Evolutionary conservation across 108 stramenopile genomes (phyloP).

Genomic region (Nitzschia inconspicua): DNA sequence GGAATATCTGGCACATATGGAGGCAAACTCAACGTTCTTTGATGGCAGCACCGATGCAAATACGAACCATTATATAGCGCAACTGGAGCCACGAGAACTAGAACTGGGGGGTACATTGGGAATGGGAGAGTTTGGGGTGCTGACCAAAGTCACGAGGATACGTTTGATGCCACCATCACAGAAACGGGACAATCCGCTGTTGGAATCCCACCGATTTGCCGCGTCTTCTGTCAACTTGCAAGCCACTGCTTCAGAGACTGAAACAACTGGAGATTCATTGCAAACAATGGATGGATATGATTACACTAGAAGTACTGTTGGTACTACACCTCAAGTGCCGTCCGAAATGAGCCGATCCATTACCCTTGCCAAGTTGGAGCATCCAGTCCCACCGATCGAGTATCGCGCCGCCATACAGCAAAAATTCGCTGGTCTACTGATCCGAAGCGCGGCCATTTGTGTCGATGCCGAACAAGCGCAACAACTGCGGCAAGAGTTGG

Average conservation of each 20-base stretch:
- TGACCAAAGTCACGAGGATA: conserved; percentile 15
- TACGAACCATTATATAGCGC: background rate
- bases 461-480: no score
- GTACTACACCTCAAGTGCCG: background rate
- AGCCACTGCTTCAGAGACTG: background rate
- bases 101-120: conserved; percentile 20
- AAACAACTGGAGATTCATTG: background rate
- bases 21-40: conserved; percentile 7
- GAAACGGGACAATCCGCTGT: no score
- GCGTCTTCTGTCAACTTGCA: background rate
- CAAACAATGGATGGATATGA: background rate
- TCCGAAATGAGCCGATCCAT: no score
- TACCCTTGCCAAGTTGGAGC: no score
- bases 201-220: no score
- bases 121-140: conserved; percentile 33
- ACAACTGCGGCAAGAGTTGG: no score
- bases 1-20: conserved; percentile 19
- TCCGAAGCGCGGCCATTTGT: no score
- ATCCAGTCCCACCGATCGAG: no score
- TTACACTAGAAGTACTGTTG: background rate
- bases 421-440: no score
- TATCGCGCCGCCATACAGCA: no score
- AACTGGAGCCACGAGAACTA: conserved; percentile 14
- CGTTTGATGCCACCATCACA: no score
- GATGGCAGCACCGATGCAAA: background rate